Percentiles rank a stretch among this genome's conserved stretches.
These are phyloP conservation scores for Melaleuca quinquenervia DNA, from an alignment of 345 rosid genomes.

Conservation along the genomic window DNA sequence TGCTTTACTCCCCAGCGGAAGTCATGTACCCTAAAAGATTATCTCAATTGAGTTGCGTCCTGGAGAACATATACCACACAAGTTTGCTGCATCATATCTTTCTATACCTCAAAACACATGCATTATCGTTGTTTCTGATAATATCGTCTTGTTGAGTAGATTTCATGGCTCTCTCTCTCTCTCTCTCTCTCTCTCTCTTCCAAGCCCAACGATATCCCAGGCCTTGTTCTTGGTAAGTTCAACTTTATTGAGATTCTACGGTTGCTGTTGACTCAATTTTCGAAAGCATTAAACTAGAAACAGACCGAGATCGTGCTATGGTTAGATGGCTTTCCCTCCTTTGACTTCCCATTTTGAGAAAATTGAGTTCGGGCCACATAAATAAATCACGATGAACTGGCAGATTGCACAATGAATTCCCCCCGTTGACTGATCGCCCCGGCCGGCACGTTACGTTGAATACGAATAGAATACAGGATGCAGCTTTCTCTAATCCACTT, in stretches of 20 bases:
- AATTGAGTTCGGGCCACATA: neutral
- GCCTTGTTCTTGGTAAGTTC: neutral
- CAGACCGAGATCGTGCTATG: neutral
- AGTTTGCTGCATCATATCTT: neutral
- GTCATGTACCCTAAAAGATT: neutral
- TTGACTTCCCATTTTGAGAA: neutral
- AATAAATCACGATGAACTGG: neutral
- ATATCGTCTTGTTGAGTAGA: neutral
- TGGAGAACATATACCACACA: neutral
- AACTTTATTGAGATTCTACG: neutral
- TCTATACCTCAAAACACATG: neutral
- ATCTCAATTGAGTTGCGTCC: neutral
- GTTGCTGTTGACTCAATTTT: neutral
- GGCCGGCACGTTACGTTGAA: neutral
- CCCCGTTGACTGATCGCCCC: neutral
- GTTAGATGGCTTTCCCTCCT: neutral
- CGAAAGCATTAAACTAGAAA: neutral
- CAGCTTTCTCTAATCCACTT: neutral
- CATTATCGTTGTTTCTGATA: neutral
- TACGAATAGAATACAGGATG: neutral
- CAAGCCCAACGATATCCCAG: neutral
- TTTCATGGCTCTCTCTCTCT: neutral
- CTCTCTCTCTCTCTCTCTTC: neutral
- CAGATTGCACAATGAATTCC: neutral
- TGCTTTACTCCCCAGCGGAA: neutral